phyloP scores from a whole-genome alignment of 2,329 filamentous ascomycete genomes.

The Fusarium tuaranense region DNA sequence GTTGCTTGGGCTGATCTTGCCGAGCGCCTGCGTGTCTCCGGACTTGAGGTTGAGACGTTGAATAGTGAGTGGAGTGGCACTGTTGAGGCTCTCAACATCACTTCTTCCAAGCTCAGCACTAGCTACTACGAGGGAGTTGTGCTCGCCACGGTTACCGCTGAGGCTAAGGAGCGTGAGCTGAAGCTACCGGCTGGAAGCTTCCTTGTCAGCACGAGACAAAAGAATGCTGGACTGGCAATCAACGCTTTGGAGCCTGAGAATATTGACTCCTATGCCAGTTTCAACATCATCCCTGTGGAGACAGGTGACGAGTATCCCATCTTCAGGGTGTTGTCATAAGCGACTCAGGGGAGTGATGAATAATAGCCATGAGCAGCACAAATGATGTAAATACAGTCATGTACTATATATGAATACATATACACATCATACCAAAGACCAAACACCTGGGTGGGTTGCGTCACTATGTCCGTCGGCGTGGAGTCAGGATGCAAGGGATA shows the following conservation, averaged over 20 bases:
- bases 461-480: neutral
- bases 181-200: slow-evolving; percentile 46
- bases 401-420: neutral
- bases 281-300: slow-evolving; percentile 45
- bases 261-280: slow-evolving; percentile 48
- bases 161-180: slow-evolving; percentile 28
- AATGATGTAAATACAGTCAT: neutral
- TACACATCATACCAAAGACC: neutral
- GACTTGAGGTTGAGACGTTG: slow-evolving; percentile 43
- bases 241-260: slow-evolving; percentile 49
- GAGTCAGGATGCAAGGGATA: slow-evolving; percentile 28
- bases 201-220: slow-evolving; percentile 48
- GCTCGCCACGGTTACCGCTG: slow-evolving; percentile 37
- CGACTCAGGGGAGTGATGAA: neutral
- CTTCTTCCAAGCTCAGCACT: slow-evolving; percentile 29
- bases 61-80: slow-evolving; percentile 36
- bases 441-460: neutral
- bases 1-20: slow-evolving; percentile 45
- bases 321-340: slow-evolving; percentile 33
- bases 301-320: slow-evolving; percentile 48
- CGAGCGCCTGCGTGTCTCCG: slow-evolving; percentile 40
- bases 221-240: slow-evolving; percentile 47
- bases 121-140: slow-evolving; percentile 46
- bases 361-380: neutral
- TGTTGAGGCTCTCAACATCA: slow-evolving; percentile 46